These are phyloP conservation scores for Telfairia occidentalis DNA, from an alignment of 331 rosid species.

Conservation along the genomic window DNA sequence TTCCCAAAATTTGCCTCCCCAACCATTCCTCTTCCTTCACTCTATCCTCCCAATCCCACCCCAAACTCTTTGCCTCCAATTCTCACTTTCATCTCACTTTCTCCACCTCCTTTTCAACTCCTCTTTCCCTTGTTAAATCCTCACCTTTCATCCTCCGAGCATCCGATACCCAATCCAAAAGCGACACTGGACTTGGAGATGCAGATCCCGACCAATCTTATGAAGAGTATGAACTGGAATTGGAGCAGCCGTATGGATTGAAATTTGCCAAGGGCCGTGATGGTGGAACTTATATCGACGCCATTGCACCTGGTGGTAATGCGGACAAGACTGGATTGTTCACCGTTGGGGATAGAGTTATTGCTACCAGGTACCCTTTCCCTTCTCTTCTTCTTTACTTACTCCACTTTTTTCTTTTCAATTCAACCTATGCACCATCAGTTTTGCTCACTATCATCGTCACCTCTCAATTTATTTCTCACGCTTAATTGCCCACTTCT, in stretches of 20 bases:
- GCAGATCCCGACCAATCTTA: constrained; percentile 22
- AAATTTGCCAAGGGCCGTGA: constrained; percentile 72
- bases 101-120: constrained; percentile 14
- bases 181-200: constrained; percentile 27
- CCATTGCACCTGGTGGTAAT: constrained; percentile 84
- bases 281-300: constrained; percentile 93
- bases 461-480: neutral
- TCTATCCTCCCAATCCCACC: constrained; percentile 5
- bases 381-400: neutral
- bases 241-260: constrained; percentile 77
- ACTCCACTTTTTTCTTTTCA: neutral
- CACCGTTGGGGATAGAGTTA: constrained; percentile 77
- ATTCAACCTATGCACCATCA: neutral
- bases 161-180: constrained; percentile 40
- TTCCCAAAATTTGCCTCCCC: constrained; percentile 35
- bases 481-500: neutral
- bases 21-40: constrained; percentile 18
- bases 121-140: constrained; percentile 27
- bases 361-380: constrained; percentile 76
- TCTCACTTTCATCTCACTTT: constrained; percentile 14
- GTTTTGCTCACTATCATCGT: neutral
- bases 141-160: constrained; percentile 35
- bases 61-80: constrained; percentile 29
- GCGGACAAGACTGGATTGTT: constrained; percentile 70
- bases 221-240: constrained; percentile 81